Evolutionary conservation across 345 rosid genomes (phyloP), one percentile per base, ranked within the genome.

Genomic region (Salix koriyanagi): DNA sequence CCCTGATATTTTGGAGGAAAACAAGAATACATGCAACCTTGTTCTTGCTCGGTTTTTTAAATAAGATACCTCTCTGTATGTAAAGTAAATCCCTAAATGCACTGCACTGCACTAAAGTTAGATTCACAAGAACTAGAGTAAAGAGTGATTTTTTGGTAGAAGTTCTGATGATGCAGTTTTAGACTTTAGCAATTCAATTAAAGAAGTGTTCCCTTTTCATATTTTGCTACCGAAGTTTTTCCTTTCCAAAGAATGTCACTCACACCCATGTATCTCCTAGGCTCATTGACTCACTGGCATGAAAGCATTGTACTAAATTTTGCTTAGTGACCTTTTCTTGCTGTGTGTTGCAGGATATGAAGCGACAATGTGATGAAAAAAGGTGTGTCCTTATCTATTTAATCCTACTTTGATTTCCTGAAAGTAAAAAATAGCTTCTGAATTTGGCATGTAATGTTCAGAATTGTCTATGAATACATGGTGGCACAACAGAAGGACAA

Each of bases 321-420:
- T 36, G 65, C 76, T 79, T 75, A 83, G 3, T 77, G 60, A 34
- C 34, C 48, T 69, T 76, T 66, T 78, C 50, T 76, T 84, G 69
- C 66, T 71, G 34, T 65, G 19, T 68, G 69, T 50, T 86, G 79
- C 92, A 96, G 99, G 98, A 96, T 82, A 96, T 96, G 99, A 96
- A 94, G 87, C 89, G 89, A 73, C 99, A 92, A 77, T 96, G 99
- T 30, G 96, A 96, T 66, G 98, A 89, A 77, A 96, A 96, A 88
- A 91, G 97, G 99, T 94, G 69, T 39, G 80, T 79, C 69, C 48
- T 65, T 79, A 77, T 74, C 54, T 50, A 44, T 21, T 66, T 32
- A 60, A 30, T 56, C 32, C 72, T 46, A 70, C 61, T 60, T 65
- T 76, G 34, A 56, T 83, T 62, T 70, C 23, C 28, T 81, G 76